A percentile compares a stretch with the other conserved stretches of the same genome.
Conservation (phyloP, 2,329 filamentous ascomycete species). For the Venturiaceae sp. region DNA sequence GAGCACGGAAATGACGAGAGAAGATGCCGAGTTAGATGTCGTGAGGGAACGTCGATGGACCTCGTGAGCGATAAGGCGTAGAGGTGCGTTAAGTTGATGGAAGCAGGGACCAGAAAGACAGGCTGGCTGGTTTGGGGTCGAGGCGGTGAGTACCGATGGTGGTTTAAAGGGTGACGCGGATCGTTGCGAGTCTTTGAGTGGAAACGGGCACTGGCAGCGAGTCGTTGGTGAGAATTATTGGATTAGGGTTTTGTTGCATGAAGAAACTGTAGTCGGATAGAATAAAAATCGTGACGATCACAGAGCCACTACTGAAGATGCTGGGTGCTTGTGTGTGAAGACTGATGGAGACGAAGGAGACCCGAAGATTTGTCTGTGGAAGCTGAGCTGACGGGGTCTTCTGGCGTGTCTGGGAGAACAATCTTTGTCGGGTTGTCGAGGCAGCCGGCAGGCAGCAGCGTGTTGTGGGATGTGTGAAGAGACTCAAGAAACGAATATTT, state of each 20-base stretch:
- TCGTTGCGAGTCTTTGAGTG: not conserved
- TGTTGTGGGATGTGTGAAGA: not conserved
- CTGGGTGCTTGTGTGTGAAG: not conserved
- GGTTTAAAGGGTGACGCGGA: not conserved
- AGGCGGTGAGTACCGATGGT: not conserved
- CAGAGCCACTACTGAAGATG: too few species aligned
- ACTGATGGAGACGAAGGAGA: not conserved
- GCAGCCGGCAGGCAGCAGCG: not conserved
- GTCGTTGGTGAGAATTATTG: not conserved
- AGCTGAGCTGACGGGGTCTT: not conserved
- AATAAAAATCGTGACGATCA: not conserved
- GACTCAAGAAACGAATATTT: too few species aligned
- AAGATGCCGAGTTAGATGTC: not conserved
- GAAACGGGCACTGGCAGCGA: not conserved
- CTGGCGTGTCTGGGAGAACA: not conserved
- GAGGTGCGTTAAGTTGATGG: not conserved
- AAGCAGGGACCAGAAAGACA: not conserved
- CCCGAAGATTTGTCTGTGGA: not conserved
- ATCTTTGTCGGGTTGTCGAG: not conserved
- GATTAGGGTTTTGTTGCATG: slow-evolving; percentile 3
- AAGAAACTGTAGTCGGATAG: too few species aligned
- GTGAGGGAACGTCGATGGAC: not conserved
- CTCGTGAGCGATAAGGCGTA: not conserved
- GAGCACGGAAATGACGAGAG: not conserved
- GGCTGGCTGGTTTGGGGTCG: not conserved